Conservation (phyloP, 1,284 basidiomycete genomes). For the Hypsizygus ulmarius region DNA sequence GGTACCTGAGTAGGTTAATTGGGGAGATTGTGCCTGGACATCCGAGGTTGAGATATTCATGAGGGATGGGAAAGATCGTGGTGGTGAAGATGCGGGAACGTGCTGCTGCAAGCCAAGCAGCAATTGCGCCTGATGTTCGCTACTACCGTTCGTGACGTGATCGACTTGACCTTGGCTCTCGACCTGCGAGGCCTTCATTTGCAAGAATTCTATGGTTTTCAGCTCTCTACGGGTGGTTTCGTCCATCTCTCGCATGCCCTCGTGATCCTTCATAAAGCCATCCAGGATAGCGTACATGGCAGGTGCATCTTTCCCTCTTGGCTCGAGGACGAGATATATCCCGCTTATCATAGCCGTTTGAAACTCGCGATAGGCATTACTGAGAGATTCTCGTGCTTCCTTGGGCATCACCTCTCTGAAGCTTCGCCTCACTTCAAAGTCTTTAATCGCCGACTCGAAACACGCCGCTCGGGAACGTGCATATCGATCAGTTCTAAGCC, state of each 20-base stretch:
- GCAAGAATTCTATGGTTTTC: constrained; percentile 78
- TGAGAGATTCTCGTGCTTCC: constrained; percentile 64
- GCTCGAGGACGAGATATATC: constrained; percentile 78
- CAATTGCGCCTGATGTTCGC: constrained; percentile 46
- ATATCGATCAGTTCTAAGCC: constrained; percentile 73
- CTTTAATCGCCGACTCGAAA: constrained; percentile 76
- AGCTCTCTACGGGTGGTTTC: constrained; percentile 78
- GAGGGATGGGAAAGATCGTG: constrained; percentile 37
- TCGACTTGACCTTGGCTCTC: constrained; percentile 36
- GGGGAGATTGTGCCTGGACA: constrained; percentile 30
- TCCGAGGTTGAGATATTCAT: constrained; percentile 28
- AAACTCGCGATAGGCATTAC: constrained; percentile 81
- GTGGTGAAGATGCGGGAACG: constrained; percentile 29
- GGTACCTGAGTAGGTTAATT: constrained; percentile 28
- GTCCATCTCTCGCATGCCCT: constrained; percentile 67
- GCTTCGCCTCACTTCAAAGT: constrained; percentile 67
- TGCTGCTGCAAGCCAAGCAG: constrained; percentile 49
- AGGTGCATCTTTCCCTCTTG: constrained; percentile 61
- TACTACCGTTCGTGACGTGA: constrained; percentile 24
- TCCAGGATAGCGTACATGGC: constrained; percentile 78
- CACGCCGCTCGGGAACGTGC: constrained; percentile 70
- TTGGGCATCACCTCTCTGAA: constrained; percentile 61
- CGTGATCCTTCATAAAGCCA: constrained; percentile 71
- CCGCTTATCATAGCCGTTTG: constrained; percentile 85
- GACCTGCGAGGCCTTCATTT: constrained; percentile 59